These are phyloP conservation scores for Pyrenochaeta sp. DNA, from an alignment of 2,329 filamentous ascomycete species.

Conservation along the genomic window DNA sequence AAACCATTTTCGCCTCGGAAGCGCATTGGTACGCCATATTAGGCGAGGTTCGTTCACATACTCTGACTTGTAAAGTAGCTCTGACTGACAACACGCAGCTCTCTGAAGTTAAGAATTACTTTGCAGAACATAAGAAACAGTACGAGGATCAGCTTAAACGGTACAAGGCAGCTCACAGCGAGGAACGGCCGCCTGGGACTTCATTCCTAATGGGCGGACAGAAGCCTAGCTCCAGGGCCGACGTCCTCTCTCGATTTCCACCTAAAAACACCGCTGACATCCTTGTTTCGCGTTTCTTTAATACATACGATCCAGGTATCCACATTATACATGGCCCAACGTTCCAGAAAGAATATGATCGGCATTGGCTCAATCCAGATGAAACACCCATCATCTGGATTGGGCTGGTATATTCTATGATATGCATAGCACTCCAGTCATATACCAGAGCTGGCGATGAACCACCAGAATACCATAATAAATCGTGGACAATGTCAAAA, in stretches of 20 bases:
- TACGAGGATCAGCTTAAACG: constrained; percentile 82
- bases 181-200: constrained; percentile 68
- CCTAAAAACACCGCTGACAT: constrained; percentile 83
- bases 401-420: constrained; percentile 77
- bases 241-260: constrained; percentile 82
- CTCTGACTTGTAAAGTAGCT: neutral
- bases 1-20: constrained; percentile 59
- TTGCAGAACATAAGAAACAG: constrained; percentile 84
- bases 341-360: constrained; percentile 74
- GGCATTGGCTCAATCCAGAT: constrained; percentile 75
- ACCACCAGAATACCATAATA: constrained; percentile 78
- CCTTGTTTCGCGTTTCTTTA: constrained; percentile 89
- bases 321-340: constrained; percentile 73
- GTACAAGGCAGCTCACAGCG: constrained; percentile 72
- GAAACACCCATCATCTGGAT: constrained; percentile 81
- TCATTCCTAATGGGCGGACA: constrained; percentile 80
- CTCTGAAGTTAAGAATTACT: constrained; percentile 92
- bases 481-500: constrained; percentile 59
- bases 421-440: constrained; percentile 80
- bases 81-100: constrained; percentile 62
- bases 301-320: constrained; percentile 73
- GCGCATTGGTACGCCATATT: constrained; percentile 63
- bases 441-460: constrained; percentile 83
- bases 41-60: constrained; percentile 53
- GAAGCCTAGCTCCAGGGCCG: constrained; percentile 73